Evolutionary conservation across 2,329 filamentous ascomycete genomes (phyloP).

Genomic region (Chrysosporium queenslandicum): DNA sequence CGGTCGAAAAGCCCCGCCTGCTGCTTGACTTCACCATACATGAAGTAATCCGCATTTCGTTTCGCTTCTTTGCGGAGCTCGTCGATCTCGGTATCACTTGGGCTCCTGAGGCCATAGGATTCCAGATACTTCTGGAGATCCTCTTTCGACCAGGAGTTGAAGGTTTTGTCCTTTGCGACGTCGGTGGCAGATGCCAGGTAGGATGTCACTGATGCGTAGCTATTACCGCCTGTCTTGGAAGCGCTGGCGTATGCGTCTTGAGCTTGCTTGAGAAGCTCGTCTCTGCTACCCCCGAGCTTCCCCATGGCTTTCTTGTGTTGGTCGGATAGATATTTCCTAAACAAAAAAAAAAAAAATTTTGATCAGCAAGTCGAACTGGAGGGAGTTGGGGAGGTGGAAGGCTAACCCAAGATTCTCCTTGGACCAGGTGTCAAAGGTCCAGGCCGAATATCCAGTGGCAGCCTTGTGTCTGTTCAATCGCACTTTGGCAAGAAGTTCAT

Average conservation of each 20-base stretch:
- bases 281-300: slow-evolving; percentile 56
- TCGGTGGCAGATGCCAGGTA: slow-evolving; percentile 58
- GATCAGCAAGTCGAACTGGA: too few relatives aligned
- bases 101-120: slow-evolving; percentile 60
- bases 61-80: slow-evolving; percentile 61
- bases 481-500: slow-evolving; percentile 65
- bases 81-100: slow-evolving; percentile 58
- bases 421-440: slow-evolving; percentile 71
- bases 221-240: slow-evolving; percentile 38
- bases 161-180: slow-evolving; percentile 54
- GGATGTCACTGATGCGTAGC: slow-evolving; percentile 57
- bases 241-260: slow-evolving; percentile 40
- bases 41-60: slow-evolving; percentile 65
- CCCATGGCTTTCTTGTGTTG: slow-evolving; percentile 47
- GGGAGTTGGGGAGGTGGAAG: too few relatives aligned
- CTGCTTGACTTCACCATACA: slow-evolving; percentile 60
- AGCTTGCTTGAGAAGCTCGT: slow-evolving; percentile 57
- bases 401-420: slow-evolving; percentile 55
- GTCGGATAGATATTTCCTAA: slow-evolving; percentile 41
- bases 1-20: slow-evolving; percentile 56
- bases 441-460: slow-evolving; percentile 56
- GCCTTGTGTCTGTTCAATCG: slow-evolving; percentile 63
- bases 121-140: slow-evolving; percentile 73
- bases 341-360: too few relatives aligned
- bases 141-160: slow-evolving; percentile 60